Base-by-base conservation (phyloP, 192 early-diverging fungal species). In the Coemansia sp. region DNA sequence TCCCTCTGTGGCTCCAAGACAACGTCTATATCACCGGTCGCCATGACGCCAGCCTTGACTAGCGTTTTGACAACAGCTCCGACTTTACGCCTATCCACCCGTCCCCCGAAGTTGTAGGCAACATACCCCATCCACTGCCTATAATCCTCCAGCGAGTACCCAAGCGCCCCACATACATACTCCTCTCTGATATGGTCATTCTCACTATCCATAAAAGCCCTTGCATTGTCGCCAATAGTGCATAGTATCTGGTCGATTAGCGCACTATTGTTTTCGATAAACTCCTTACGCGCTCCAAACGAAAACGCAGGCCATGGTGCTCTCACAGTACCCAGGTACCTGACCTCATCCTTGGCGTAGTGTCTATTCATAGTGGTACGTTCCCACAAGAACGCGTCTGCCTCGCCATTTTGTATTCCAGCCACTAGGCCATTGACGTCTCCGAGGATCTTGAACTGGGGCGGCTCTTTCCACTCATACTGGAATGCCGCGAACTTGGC, bases 231-330 rank as follows among this genome's bases (percentile, higher is more conserved):
- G 11, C 65, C 44, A 8, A 78, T 62, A 32, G 41, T 21, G 4
- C 19, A 45, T 21, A 73, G 11, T 8, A 84, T 50, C 41, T 31
- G 27, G 12, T 9, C 17, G 34, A 78, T 19, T 5, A 44, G 63
- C 11, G 36, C 42, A 1, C 46, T 15, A 55, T 77, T 71, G 15
- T 11, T 59, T 2, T 45, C 29, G 4, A 78, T 61, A 51, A 68
- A 79, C 66, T 63, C 55, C 37, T 44, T 63, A 11, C 38, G 44
- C 11, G 93, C 81, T 2, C 68, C 94, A 67, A 94, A 86, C 73
- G 90, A 85, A 74, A 96, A 96, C 6, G 93, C 92, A 27, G 94
- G 92, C 93, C 94, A 96, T 9, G 91, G 92, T n/a, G 94, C 93
- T 3, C 88, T 87, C 51, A 96, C 92, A 7, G 88, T 86, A 41